Conservation (phyloP, 2,329 filamentous ascomycete species). For the Celoporthe dispersa region DNA sequence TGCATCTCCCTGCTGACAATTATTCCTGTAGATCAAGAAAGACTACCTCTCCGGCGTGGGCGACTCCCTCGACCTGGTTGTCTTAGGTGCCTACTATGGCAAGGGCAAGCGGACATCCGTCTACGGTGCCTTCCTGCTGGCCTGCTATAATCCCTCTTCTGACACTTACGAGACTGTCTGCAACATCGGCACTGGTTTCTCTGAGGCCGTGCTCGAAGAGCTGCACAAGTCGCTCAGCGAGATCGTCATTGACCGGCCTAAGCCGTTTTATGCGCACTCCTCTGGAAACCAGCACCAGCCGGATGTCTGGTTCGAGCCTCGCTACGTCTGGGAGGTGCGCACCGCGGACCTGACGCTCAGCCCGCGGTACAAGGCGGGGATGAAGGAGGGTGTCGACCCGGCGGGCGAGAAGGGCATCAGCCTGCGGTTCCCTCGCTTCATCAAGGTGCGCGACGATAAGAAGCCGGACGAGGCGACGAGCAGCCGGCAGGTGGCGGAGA, state of each 20-base stretch:
- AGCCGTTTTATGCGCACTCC: conserved; percentile 93
- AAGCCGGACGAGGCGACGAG: conserved; percentile 89
- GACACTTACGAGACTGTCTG: conserved; percentile 94
- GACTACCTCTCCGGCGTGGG: conserved; percentile 94
- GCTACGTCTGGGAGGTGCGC: conserved; percentile 96
- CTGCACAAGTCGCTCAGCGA: conserved; percentile 76
- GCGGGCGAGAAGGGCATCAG: conserved; percentile 79
- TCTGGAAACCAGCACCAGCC: conserved; percentile 87
- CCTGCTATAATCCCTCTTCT: conserved; percentile 81
- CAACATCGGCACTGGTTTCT: conserved; percentile 98
- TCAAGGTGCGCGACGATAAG: conserved; percentile 92
- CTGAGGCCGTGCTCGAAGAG: conserved; percentile 89
- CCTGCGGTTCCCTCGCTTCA: conserved; percentile 89
- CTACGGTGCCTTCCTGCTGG: conserved; percentile 93
- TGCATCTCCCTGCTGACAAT: conserved; percentile 31
- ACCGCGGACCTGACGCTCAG: conserved; percentile 93
- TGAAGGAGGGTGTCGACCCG: conserved; percentile 76
- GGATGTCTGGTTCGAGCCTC: conserved; percentile 97
- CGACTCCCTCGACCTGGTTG: conserved; percentile 94
- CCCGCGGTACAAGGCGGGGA: conserved; percentile 90
- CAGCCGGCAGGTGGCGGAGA: conserved; percentile 86
- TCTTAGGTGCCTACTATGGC: conserved; percentile 91
- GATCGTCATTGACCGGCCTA: conserved; percentile 84
- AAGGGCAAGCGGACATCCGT: conserved; percentile 94
- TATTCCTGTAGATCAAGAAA: conserved; percentile 77